Evolutionary conservation across 2,329 filamentous ascomycete species (phyloP), one percentile per base, ranked within the genome.

Genomic region (Curvularia sp.): DNA sequence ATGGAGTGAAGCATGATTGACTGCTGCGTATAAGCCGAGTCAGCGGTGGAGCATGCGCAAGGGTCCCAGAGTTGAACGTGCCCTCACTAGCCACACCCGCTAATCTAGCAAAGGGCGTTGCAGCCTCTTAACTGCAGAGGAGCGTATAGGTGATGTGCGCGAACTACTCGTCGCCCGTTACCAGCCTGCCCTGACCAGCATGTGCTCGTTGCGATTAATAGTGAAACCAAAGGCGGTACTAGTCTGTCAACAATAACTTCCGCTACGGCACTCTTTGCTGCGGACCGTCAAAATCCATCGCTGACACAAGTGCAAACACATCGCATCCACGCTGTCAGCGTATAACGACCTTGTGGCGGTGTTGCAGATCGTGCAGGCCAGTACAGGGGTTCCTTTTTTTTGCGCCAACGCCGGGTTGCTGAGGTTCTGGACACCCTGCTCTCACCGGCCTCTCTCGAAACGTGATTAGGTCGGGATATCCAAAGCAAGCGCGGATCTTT

Each of bases 321-420:
- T 48, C 48, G 53, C 57, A 49, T 26, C 48, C 15, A n/a, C 18
- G 47, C 15, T 51, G 38, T 52, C 56, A 53, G 51, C 58, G 56
- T 47, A 53, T 48, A 41, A 58, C 31, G 49, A 55, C 33, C 53
- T 55, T 49, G 61, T 65, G 61, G 63, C 57, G 61, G 58, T 60
- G 63, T 55, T 62, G 57, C 56, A 62, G 49, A 53, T 28, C 31
- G 46, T 48, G 50, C 41, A 58, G 50, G 49, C 48, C 49, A 54
- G 58, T 42, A 30, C 42, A 24, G 48, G 43, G 52, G 24, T 38
- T 46, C 41, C 58, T n/a, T 1, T 39, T 54, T 51, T 33, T 42
- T 33, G 44, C 20, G 28, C 51, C 15, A 43, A 53, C 48, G 57
- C 44, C 39, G 35, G 24, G 41, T 26, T 55, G 51, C 22, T 51